Base-by-base conservation (phyloP, 2,329 filamentous ascomycete genomes). In the Sarocladium strictum region DNA sequence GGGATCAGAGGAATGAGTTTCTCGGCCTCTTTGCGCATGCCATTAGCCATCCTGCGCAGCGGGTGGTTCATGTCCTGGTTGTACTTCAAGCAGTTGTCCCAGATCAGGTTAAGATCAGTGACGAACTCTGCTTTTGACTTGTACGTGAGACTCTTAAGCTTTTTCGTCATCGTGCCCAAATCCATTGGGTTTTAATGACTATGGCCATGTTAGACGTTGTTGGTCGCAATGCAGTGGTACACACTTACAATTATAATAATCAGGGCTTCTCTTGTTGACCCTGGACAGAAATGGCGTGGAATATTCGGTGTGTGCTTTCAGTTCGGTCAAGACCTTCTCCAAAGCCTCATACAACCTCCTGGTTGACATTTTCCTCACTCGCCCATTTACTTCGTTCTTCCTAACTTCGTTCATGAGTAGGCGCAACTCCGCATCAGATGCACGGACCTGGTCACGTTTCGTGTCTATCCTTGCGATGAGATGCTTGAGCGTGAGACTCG, bases 331-430 rank as follows among this genome's bases (percentile, higher is more conserved):
- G 53, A 99, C 94, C 74, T 97, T 97, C 69, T 99, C 94, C 14
- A 94, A 79, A 11, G 94, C 90, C 73, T 99, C 94, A 67, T 99
- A 99, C 5, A 99, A 79, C 94, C 70, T 99, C 94, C 71, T 99
- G 94, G 57, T 94, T 93, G 58, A 99, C 87, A 62, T 95, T 94
- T 63, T 99, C 94, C 70, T 97, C 94, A 68, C 89, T 97, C 3
- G 94, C 93, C 94, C 94, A 99, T 73, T 99, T 99, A 71, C 93
- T 97, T 64, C 94, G 81, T 97, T 97, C 71, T 97, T 99, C 59
- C 94, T 84, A 17, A 99, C 94, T 70, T 99, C 94, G 63, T 94
- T 97, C 81, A 99, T 96, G 56, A 99, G 75, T 51, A 87, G 90
- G 57, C 94, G 85, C 57, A 99, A 77, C 66, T 99, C 93, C 23